Base-by-base conservation (phyloP, 2,329 filamentous ascomycete genomes). In the Sporothrix variecibatus region DNA sequence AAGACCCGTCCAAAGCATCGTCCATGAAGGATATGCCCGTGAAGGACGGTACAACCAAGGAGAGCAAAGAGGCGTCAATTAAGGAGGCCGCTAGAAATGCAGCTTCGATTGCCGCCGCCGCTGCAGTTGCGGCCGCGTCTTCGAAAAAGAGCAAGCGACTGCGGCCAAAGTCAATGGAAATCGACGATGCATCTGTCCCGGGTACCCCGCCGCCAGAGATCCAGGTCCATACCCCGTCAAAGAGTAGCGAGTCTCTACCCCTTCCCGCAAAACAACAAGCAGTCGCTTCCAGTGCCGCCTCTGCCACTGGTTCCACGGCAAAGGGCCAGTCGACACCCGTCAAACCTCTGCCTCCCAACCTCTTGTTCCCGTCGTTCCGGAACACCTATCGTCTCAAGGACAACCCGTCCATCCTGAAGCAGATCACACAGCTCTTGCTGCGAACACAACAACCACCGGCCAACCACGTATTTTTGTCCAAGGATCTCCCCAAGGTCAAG, bases 391-490 rank as follows among this genome's bases (percentile, higher is more conserved):
- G 82, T 43, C 85, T 90, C 82, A 90, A 90, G 76, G 87, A 90
- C 40, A 90, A 89, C 74, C 91, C 92, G 1, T 92, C 92, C 5
- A 88, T 94, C 20, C 80, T 94, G n/a, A 89, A 91, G 76, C 86
- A 94, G 82, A 85, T 93, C 78, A 80, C 87, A 71, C 83, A 88
- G 81, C 80, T 93, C 72, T 81, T 92, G 2, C 82, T 91, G 12
- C 84, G 87, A 40, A 85, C 87, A 1, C 85, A 87, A 58, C 87
- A 91, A 69, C 81, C 86, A 8, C 82, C 89, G 3, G 86, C 87
- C 20, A 91, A 89, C 69, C 93, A 98, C 80, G 90, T 98, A 5
- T 92, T 90, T 77, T 87, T 94, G 43, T 84, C 90, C 7, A 90
- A 90, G 62, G 89, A 93, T 8, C 86, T 89, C 0, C 92, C 90